Conservation (phyloP, 2,329 filamentous ascomycete species). For the Coniochaeta ligniaria region DNA sequence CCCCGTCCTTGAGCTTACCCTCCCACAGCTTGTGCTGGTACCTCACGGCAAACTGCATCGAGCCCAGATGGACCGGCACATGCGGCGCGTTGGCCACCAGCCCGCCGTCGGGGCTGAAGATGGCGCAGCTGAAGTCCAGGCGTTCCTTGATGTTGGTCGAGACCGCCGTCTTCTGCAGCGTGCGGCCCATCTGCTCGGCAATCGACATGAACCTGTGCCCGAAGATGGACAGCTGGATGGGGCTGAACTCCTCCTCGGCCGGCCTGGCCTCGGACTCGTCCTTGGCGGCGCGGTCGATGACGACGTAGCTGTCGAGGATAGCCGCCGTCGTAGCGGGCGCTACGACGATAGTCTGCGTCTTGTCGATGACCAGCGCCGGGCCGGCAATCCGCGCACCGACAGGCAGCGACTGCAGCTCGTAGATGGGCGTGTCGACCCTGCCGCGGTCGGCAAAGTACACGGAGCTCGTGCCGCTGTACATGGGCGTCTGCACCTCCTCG, state of each 20-base stretch:
- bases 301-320: slow-evolving; percentile 56
- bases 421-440: slow-evolving; percentile 52
- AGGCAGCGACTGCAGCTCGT: slow-evolving; percentile 52
- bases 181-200: slow-evolving; percentile 65
- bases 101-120: slow-evolving; percentile 61
- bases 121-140: slow-evolving; percentile 63
- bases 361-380: slow-evolving; percentile 57
- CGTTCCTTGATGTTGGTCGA: slow-evolving; percentile 66
- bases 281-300: slow-evolving; percentile 53
- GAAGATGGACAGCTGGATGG: slow-evolving; percentile 62
- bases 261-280: too few species aligned
- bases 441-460: slow-evolving; percentile 59
- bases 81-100: slow-evolving; percentile 54
- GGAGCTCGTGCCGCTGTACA: slow-evolving; percentile 30
- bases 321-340: slow-evolving; percentile 53
- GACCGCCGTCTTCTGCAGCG: slow-evolving; percentile 63
- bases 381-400: slow-evolving; percentile 51
- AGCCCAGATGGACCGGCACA: slow-evolving; percentile 31
- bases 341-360: slow-evolving; percentile 60
- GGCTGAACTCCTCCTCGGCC: slow-evolving; percentile 16
- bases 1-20: slow-evolving; percentile 62
- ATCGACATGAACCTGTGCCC: slow-evolving; percentile 68
- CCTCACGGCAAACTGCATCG: slow-evolving; percentile 30
- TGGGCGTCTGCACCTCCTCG: slow-evolving; percentile 57
- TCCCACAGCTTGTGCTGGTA: slow-evolving; percentile 54